Base-by-base conservation (phyloP, 305 asterid genomes). In the Salvia sclarea region DNA sequence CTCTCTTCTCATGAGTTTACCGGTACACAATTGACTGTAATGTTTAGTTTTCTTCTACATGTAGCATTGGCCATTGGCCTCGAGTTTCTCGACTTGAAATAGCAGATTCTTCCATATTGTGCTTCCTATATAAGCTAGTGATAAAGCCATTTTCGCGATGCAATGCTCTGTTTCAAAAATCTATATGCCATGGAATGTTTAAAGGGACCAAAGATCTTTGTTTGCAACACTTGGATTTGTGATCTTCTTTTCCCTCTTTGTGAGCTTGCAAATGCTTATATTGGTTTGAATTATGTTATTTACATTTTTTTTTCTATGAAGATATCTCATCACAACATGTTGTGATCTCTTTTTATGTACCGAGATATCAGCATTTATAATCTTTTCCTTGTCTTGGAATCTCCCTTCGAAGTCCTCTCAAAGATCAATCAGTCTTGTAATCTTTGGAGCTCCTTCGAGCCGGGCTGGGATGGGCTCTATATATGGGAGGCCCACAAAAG, bases 1-100 rank as follows among this genome's bases (percentile, higher is more conserved):
- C 95, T 45, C 68, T 92, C 35, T 92, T 90, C 69, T 90, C 96
- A 12, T 92, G 91, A 92, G 69, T 6, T 56, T 74, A 25, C 40
- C 24, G 48, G 69, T 16, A 45, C 33, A 20, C 24, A 30, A 21
- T 62, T 56, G 16, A 58, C 48, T 40, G 41, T 43, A 54, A 0
- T 37, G 31, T 56, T 58, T 69, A 22, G 56, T 73, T 62, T 31
- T 56, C 35, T 50, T 48, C 56, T 53, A 53, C 14, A 3, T 18
- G 43, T 56, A 22, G 14, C 47, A n/a, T n/a, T n/a, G 55, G 17
- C 14, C 54, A 6, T 54, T 68, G 38, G 21, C 56, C 52, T 13
- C 69, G 50, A 55, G 38, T 14, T 55, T 64, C 53, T 47, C 21
- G 35, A n/a, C n/a, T 18, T 20, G 31, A 25, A 68, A 73, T 64